These are phyloP conservation scores for Diaporthe citrichinensis DNA, from an alignment of 2,329 filamentous ascomycete species.

Conservation along the genomic window DNA sequence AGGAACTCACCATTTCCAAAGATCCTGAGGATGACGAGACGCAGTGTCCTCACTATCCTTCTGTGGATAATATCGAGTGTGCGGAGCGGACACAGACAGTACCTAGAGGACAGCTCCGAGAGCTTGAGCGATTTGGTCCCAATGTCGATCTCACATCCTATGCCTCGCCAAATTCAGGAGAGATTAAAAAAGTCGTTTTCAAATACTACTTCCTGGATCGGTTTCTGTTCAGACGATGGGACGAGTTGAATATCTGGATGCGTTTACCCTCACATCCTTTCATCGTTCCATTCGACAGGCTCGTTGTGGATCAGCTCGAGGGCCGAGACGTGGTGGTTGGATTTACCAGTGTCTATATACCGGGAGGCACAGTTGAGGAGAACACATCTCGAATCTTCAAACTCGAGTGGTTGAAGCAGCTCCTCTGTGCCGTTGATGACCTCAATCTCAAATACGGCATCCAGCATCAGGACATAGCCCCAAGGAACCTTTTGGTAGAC, in stretches of 20 bases:
- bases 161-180: background rate
- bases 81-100: conserved; percentile 3
- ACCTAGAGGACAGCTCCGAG: conserved; percentile 32
- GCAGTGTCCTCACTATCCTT: background rate
- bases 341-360: conserved; percentile 49
- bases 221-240: conserved; percentile 44
- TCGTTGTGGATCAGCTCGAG: conserved; percentile 52
- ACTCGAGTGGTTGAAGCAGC: conserved; percentile 53
- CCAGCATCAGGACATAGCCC: conserved; percentile 54
- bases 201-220: conserved; percentile 49
- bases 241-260: conserved; percentile 53
- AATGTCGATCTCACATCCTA: conserved; percentile 41
- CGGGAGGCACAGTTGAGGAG: conserved; percentile 52
- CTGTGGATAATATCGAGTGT: background rate
- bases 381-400: conserved; percentile 50
- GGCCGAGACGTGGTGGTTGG: conserved; percentile 43
- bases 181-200: conserved; percentile 46
- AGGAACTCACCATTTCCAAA: background rate
- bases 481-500: conserved; percentile 54
- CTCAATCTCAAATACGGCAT: conserved; percentile 55
- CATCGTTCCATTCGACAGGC: conserved; percentile 51
- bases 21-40: conserved; percentile 3
- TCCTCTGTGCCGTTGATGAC: conserved; percentile 52
- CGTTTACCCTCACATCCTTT: conserved; percentile 53
- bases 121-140: conserved; percentile 40